Evolutionary conservation across 208 protist genomes (phyloP), one percentile per base, ranked within the genome.

Genomic region (Crithidia mellificae): DNA sequence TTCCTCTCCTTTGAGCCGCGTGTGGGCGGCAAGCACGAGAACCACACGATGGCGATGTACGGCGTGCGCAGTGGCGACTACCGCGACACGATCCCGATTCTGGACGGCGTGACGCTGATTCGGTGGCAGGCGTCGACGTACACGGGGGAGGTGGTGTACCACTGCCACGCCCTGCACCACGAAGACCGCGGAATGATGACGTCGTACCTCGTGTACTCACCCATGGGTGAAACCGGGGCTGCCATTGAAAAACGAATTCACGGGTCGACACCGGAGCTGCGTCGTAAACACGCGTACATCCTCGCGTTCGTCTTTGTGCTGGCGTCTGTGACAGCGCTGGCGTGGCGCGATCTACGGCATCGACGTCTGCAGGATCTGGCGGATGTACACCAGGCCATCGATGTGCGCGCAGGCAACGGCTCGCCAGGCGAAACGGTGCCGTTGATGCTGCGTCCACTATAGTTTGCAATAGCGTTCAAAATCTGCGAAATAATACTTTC

Each of bases 101-200:
- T 95, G 24, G 83, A 92, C 49, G 90, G 90, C 30, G 85, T 88
- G 43, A 93, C 89, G 22, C 71, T 77, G 30, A 83, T 97, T 32
- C 86, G 81, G 38, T 95, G 90, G 87, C 79, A 90, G 64, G 87
- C 89, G 0, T 81, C 89, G 9, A 89, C 72, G 6, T 96, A 84
- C 69, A 57, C 52, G 6, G 90, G 90, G 8, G 88, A 96, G 68
- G 81, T 95, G 27, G 78, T 95, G 15, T 93, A 91, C 57, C 88
- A 96, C 70, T 97, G 89, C 63, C 90, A 97, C 74, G 73, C 64
- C 19, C 59, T 94, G 20, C 68, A 81, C 25, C 90, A 95, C 64
- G 87, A 93, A 61, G 90, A 97, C 55, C 70, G 64, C 17, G 90
- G 88, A 17, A 97, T 97, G 89, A 95, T 97, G 90, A 34, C 52